Evolutionary conservation across 495 filamentous ascomycete species (phyloP).

Genomic region (Neurospora sp.): DNA sequence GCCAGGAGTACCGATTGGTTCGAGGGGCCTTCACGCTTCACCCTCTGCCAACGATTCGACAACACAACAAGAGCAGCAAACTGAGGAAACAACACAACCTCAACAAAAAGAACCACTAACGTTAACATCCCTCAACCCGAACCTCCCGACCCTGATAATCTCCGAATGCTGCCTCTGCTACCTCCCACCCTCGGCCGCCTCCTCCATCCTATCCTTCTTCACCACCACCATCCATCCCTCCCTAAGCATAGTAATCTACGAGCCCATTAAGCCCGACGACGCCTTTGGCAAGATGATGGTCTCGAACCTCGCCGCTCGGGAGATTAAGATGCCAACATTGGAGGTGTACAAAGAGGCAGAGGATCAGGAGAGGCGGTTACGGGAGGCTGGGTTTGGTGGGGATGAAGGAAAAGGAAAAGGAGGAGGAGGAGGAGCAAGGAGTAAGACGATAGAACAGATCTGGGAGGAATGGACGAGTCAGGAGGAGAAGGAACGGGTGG

Average conservation of each 20-base stretch:
- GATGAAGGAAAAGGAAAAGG: background rate
- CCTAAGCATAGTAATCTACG: conserved; percentile 69
- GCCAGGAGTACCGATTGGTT: background rate
- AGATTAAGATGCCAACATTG: conserved; percentile 76
- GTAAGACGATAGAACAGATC: conserved; percentile 58
- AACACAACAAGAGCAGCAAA: background rate
- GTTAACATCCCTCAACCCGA: conserved; percentile 25
- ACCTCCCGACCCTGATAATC: conserved; percentile 69
- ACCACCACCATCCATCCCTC: conserved; percentile 38
- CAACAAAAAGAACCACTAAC: background rate
- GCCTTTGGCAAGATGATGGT: conserved; percentile 87
- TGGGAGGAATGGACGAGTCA: conserved; percentile 64
- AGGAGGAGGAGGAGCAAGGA: conserved; percentile 30
- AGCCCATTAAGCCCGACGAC: conserved; percentile 74
- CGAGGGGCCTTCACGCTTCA: background rate
- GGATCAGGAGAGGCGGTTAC: conserved; percentile 57
- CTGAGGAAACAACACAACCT: background rate
- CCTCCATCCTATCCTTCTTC: conserved; percentile 57
- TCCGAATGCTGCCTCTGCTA: conserved; percentile 96
- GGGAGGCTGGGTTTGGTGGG: conserved; percentile 49
- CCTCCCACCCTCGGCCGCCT: conserved; percentile 52
- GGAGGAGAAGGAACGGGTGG: conserved; percentile 72
- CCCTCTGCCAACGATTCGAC: background rate
- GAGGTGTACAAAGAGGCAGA: conserved; percentile 53
- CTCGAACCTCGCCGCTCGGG: conserved; percentile 74